Base-by-base conservation (phyloP, 129 eudicot genomes). In the Flaveria sonorensis region DNA sequence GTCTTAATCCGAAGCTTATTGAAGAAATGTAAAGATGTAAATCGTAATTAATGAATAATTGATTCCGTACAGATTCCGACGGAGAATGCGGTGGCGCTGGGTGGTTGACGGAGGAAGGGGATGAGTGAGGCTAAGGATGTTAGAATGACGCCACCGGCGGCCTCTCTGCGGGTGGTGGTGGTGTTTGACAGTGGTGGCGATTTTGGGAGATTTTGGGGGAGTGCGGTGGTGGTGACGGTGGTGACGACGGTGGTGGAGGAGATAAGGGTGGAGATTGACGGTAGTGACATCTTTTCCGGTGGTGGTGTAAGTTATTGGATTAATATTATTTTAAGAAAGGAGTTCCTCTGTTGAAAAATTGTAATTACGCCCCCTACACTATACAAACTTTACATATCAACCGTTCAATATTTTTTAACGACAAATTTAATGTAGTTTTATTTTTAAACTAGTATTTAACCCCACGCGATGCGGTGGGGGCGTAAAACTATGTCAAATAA, bases 51-150 rank as follows among this genome's bases (percentile, higher is more conserved):
- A 26, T 28, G 62, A n/a, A 20, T 39, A 21, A 32, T 55, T 46
- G 48, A 48, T 48, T 43, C 73, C 82, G 64, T 81, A 93, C 98
- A 87, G 70, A 90, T 87, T 87, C 98, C 96, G 26, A 93, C 18
- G 73, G 92, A 82, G 82, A 90, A 48, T 30, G 97, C 92, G 50
- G 85, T 5, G 72, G 96, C 90, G 8, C 71, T 56, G 18, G 82
- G 81, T 50, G 96, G 88, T 14, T 43, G 87, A 73, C 1, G 72
- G 80, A 89, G 78, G 59, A 82, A 50, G 55, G 89, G 83, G 66
- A 83, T 32, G 60, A 84, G 81, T 12, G 87, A 61, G 36, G 84
- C 66, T 48, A 86, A 9, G 1, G 95, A 71, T 69, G 92, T 84
- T 12, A 86, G 83, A 30, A 79, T 80, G 60, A 65, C 42, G 79